Evolutionary conservation across 2,329 filamentous ascomycete species (phyloP).

Genomic region (Arthrobotrys megalospora): DNA sequence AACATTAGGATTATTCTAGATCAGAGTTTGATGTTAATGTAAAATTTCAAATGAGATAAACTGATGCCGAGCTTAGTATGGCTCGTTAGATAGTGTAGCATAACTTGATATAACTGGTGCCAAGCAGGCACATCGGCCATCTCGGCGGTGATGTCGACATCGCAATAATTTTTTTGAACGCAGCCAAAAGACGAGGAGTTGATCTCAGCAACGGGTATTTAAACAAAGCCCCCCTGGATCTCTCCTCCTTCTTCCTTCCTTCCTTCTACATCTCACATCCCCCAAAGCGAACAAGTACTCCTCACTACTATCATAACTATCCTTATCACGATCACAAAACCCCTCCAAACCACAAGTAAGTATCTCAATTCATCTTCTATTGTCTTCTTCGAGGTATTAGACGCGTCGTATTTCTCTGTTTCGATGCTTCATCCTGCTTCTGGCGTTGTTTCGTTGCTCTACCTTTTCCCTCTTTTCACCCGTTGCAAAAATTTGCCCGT

Average conservation of each 20-base stretch:
- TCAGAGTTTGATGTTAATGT: too few relatives aligned
- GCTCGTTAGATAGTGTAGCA: too few relatives aligned
- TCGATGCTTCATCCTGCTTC: too few relatives aligned
- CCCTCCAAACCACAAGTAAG: slow-evolving; percentile 7
- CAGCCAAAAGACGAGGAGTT: too few relatives aligned
- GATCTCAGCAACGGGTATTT: not conserved
- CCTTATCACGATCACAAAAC: not conserved
- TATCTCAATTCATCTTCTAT: not conserved
- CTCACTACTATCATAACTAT: not conserved
- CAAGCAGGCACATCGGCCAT: too few relatives aligned
- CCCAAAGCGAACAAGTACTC: slow-evolving; percentile 4
- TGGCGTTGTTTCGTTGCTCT: not conserved
- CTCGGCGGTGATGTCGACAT: too few relatives aligned
- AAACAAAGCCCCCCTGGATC: not conserved
- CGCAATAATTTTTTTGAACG: too few relatives aligned
- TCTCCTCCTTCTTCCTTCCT: not conserved
- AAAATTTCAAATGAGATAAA: too few relatives aligned
- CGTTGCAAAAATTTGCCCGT: not conserved
- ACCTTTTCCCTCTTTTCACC: not conserved
- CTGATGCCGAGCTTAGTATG: too few relatives aligned
- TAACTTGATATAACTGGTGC: too few relatives aligned
- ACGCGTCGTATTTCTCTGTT: not conserved
- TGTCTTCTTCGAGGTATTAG: not conserved
- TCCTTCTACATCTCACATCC: not conserved
- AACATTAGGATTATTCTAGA: too few relatives aligned